A percentile compares a stretch with the other conserved stretches of the same genome.
phyloP scores from a whole-genome alignment of 306 rosid genomes.

The Medicago truncatula region DNA sequence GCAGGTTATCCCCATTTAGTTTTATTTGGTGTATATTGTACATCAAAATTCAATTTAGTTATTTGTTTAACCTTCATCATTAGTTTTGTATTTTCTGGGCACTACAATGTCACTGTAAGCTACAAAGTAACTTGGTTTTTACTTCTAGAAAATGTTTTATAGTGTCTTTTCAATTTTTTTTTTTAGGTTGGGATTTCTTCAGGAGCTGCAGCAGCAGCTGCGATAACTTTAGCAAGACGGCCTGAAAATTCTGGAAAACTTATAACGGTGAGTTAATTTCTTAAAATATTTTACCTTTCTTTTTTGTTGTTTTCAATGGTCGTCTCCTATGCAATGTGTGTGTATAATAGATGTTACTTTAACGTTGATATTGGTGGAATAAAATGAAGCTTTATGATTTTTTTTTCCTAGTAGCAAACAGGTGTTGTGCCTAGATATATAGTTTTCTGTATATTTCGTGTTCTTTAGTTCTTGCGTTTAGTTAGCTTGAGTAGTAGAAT shows the following conservation, averaged over 20 bases:
- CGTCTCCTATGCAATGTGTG: conserved; percentile 1
- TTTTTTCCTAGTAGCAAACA: conserved; percentile 2
- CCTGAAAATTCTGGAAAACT: conserved; percentile 88
- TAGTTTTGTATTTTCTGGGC: conserved; percentile 35
- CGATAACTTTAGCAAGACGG: conserved; percentile 76
- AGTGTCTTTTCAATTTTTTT: conserved; percentile 40
- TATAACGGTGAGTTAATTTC: conserved; percentile 64
- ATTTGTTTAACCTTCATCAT: conserved; percentile 35
- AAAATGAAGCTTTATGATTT: conserved; percentile 2
- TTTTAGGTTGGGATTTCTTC: conserved; percentile 93
- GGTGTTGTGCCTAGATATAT: conserved; percentile 6
- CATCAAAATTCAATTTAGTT: conserved; percentile 32
- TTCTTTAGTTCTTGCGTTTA: not conserved
- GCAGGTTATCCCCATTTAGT: conserved; percentile 19
- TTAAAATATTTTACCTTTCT: conserved; percentile 29
- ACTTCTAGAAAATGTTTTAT: conserved; percentile 19
- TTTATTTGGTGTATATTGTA: conserved; percentile 6
- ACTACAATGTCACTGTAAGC: conserved; percentile 18
- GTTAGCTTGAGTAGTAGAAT: conserved; percentile 30
- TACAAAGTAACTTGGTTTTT: conserved; percentile 5
- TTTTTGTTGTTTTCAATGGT: conserved; percentile 13
- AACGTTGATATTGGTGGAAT: conserved; percentile 14
- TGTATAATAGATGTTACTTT: not conserved
- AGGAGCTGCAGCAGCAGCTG: conserved; percentile 98
- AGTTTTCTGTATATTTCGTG: not conserved